Evolutionary conservation across 768 basidiomycete species (phyloP).

Genomic region (Chalciporus piperatus): DNA sequence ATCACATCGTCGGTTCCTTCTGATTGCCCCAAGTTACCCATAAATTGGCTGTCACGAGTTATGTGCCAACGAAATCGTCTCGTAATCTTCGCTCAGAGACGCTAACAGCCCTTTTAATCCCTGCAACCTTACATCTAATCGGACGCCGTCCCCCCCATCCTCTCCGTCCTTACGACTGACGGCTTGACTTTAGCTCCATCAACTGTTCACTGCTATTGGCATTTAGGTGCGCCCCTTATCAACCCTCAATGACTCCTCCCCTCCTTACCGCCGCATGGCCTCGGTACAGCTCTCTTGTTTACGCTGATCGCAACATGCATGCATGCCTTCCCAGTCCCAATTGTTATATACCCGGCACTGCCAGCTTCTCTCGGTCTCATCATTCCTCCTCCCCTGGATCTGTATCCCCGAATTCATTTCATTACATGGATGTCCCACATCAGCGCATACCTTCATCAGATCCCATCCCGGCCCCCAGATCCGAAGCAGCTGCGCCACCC

Average conservation of each 20-base stretch:
- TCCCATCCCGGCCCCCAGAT: conserved; percentile 1
- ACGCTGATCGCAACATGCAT: not conserved
- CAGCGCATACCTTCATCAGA: conserved; percentile 1
- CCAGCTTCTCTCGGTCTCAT: not conserved
- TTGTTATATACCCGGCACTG: not conserved
- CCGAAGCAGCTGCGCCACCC: conserved; percentile 5
- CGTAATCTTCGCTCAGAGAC: not conserved
- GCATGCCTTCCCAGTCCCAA: not conserved
- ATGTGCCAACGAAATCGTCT: not conserved
- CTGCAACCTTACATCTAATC: not conserved
- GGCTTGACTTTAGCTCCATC: not conserved
- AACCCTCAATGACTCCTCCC: too few species aligned
- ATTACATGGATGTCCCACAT: not conserved
- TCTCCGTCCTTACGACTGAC: not conserved
- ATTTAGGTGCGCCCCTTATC: too few species aligned
- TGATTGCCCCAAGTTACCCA: too few species aligned
- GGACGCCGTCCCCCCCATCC: not conserved
- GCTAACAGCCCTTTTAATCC: not conserved
- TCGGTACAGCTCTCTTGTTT: not conserved
- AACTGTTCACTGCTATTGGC: not conserved
- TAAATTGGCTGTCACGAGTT: too few species aligned
- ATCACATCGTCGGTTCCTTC: too few species aligned
- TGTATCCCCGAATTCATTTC: not conserved
- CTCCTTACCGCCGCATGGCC: too few species aligned
- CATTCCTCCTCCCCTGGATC: not conserved